Evolutionary conservation across 768 basidiomycete genomes (phyloP), one percentile per base, ranked within the genome.

Genomic region (Pisolithus marmoratus): DNA sequence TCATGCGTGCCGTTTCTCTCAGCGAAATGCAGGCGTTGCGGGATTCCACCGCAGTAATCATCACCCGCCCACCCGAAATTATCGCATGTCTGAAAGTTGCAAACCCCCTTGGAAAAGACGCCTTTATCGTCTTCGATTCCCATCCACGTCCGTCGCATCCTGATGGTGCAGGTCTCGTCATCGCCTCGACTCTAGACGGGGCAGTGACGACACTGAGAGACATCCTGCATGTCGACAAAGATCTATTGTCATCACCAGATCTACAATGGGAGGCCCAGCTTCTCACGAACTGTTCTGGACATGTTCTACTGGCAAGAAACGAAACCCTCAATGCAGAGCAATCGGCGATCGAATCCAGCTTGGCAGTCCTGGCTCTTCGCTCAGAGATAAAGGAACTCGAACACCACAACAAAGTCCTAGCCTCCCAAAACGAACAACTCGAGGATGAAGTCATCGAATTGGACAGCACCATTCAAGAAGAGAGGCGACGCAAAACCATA

Each of bases 1-100:
- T 47, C 19, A 47, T 36, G 9, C 46, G 3, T 48, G 15, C 24
- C 14, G 2, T 37, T 48, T 58, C 37, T 58, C 57, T 46, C 59
- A 75, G 65, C 49, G 56, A 53, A 20, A 59, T 63, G 63, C 61
- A 50, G 20, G 50, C 31, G 11, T 52, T 50, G 2, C 59, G 50
- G 42, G 58, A 20, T 27, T 64, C 53, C 61, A 71, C 47, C 52
- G 73, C 42, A 76, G 76, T 49, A 34, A 72, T 85, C 47, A 80
- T 87, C 54, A 87, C 85, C 0, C 82, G 84, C 20, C 83, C 85
- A 34, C 85, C 86, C 0, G 86, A 87, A 60, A 85, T 87, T 48
- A 63, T 87, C 12, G 72, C 77, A 17, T 79, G 82, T 59, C 60
- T 83, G 54, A 72, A 68, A 53, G 57, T 73, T 37, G 48, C 55